Evolutionary conservation across 768 basidiomycete genomes (phyloP).

Genomic region (Boletellus ananas): DNA sequence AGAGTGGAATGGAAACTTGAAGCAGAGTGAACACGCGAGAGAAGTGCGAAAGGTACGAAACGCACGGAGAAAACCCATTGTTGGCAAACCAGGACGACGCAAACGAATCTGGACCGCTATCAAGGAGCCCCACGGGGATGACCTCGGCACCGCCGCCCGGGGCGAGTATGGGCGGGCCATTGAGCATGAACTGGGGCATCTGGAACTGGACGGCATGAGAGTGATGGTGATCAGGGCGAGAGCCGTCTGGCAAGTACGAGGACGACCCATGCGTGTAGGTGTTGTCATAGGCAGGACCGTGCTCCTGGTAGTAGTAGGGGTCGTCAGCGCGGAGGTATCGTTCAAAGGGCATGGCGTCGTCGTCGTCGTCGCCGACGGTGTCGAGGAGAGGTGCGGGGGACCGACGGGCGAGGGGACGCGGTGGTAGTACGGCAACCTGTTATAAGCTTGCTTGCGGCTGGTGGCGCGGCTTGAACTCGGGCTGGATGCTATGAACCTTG

Average conservation of each 20-base stretch:
- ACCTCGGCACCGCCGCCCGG: constrained; percentile 75
- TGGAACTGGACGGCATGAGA: constrained; percentile 46
- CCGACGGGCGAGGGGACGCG: background rate
- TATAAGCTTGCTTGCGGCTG: background rate
- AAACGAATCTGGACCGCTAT: constrained; percentile 19
- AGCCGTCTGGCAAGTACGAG: constrained; percentile 1
- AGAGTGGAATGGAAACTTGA: constrained; percentile 22
- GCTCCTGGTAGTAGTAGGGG: constrained; percentile 13
- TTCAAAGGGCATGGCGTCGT: constrained; percentile 39
- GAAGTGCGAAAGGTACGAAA: background rate
- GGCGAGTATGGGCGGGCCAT: constrained; percentile 55
- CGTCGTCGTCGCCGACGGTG: constrained; percentile 5
- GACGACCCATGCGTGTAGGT: constrained; percentile 9
- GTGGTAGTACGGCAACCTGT: background rate
- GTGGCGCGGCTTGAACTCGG: background rate
- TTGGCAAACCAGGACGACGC: constrained; percentile 50
- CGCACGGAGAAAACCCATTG: constrained; percentile 38
- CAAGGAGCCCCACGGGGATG: constrained; percentile 45
- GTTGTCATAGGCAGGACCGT: constrained; percentile 8
- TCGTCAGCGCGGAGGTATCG: constrained; percentile 35
- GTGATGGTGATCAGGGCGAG: constrained; percentile 3
- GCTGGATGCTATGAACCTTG: background rate
- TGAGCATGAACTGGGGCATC: constrained; percentile 62
- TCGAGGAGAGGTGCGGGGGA: background rate
- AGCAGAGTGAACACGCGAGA: constrained; percentile 11